Evolutionary conservation across 306 rosid species (phyloP).

Genomic region (Dryas drummondii): DNA sequence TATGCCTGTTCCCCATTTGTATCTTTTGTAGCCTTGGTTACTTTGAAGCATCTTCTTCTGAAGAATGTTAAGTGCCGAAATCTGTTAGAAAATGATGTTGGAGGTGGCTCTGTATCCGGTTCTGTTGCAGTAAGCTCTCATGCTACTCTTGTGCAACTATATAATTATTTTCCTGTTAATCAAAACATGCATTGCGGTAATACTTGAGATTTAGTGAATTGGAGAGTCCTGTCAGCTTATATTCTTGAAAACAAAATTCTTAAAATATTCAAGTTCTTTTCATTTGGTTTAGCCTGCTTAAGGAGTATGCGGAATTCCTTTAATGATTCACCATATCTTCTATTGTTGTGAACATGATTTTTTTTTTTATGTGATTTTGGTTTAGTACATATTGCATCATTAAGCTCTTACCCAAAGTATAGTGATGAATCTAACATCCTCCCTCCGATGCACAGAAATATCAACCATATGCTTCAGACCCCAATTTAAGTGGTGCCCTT

Average conservation of each 20-base stretch:
- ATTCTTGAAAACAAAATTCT: background rate
- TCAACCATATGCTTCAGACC: slow-evolving; percentile 77
- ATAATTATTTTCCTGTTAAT: background rate
- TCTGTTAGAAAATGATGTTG: slow-evolving; percentile 89
- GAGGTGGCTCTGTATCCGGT: slow-evolving; percentile 93
- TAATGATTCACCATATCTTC: background rate
- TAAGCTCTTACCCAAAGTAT: background rate
- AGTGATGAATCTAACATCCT: background rate
- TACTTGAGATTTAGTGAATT: slow-evolving; percentile 10
- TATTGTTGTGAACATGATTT: background rate
- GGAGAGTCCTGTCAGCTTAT: background rate
- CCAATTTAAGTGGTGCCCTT: slow-evolving; percentile 94
- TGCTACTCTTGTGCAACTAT: slow-evolving; percentile 6
- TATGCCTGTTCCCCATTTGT: slow-evolving; percentile 21
- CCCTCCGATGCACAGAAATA: slow-evolving; percentile 61
- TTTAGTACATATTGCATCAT: background rate
- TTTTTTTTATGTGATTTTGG: background rate
- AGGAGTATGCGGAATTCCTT: background rate
- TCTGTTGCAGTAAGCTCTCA: slow-evolving; percentile 57
- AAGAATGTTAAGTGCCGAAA: slow-evolving; percentile 90
- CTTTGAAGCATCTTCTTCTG: slow-evolving; percentile 88
- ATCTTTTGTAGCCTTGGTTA: slow-evolving; percentile 75
- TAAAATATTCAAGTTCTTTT: background rate
- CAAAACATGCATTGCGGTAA: background rate
- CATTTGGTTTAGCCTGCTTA: background rate